Base-by-base conservation (phyloP, 2,329 filamentous ascomycete genomes). In the Arthrobotrys sinensis region DNA sequence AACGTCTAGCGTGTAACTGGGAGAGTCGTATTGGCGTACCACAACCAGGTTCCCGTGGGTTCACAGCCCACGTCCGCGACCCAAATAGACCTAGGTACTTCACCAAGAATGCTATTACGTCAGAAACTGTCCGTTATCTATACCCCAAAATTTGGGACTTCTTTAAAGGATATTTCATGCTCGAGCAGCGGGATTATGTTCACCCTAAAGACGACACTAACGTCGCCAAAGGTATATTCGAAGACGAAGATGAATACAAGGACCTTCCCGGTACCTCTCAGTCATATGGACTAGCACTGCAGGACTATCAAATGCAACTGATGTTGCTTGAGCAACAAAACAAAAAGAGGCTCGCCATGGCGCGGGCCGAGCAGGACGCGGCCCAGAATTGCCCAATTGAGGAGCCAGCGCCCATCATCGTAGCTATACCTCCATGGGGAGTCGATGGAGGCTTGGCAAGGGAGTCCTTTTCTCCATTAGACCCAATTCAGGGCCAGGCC, bases 311-410 rank as follows among this genome's bases (percentile, higher is more conserved):
- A 57, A 66, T 66, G 62, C 79, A 81, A 36, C 62, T 82, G 8
- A 80, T 80, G 80, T 14, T 80, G 1, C 48, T 81, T n/a, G 81
- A 81, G 34, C 57, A 80, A 16, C 63, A 80, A 36, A 82, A 81
- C 50, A 81, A 80, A 69, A 80, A 71, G 43, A 68, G 80, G 43
- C 28, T 80, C 12, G 46, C 75, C 28, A 67, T 79, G 66, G 76
- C 76, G 5, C 67, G 76, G 32, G 12, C 40, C 14, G 68, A 72
- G 38, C 40, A 63, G 8, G 55, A 64, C 1, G 19, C 19, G 7
- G 5, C 16, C 11, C 2, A 2, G 7, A 2, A 60, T 8, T 60
- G 55, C 6, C 55, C 55, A 6, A 60, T 60, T 14, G 11, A 40
- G 24, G 4, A 14, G 4, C 55, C 55, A 1, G 7, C 6, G 10